Percentiles rank a stretch among this genome's conserved stretches.
phyloP scores from a whole-genome alignment of 768 basidiomycete genomes.

The Ramaria sp. region DNA sequence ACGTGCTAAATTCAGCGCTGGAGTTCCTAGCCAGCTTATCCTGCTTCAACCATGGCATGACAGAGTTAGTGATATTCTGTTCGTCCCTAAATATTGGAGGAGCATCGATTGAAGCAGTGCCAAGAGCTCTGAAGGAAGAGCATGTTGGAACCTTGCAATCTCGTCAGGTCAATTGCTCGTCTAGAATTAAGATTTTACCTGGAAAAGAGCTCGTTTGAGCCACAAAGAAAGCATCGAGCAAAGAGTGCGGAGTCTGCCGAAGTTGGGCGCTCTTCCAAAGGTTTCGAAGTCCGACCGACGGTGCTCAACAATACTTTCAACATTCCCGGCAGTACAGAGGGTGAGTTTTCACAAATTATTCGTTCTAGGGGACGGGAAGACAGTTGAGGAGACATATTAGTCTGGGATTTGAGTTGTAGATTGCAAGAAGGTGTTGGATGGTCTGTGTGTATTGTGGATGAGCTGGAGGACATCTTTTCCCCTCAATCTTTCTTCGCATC shows the following conservation, averaged over 20 bases:
- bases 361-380: neutral
- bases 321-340: constrained; percentile 20
- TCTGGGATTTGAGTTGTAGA: neutral
- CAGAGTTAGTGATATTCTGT: neutral
- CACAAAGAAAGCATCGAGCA: neutral
- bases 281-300: constrained; percentile 3
- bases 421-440: constrained; percentile 28
- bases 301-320: constrained; percentile 19
- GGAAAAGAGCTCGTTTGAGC: neutral
- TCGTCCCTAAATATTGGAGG: constrained; percentile 24
- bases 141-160: neutral
- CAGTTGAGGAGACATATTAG: neutral
- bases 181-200: neutral
- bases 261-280: neutral
- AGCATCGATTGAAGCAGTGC: constrained; percentile 36
- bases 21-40: neutral
- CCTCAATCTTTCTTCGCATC: neutral
- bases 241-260: neutral
- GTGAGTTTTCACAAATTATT: constrained; percentile 23
- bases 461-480: constrained; percentile 12
- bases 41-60: neutral
- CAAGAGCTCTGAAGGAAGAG: neutral
- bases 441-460: constrained; percentile 24
- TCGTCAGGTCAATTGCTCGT: neutral
- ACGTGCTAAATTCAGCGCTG: neutral